A percentile compares a stretch with the other conserved stretches of the same genome.
Evolutionary conservation across 1,139 yeast species (phyloP).

Genomic region (Pneumocystis canis): DNA sequence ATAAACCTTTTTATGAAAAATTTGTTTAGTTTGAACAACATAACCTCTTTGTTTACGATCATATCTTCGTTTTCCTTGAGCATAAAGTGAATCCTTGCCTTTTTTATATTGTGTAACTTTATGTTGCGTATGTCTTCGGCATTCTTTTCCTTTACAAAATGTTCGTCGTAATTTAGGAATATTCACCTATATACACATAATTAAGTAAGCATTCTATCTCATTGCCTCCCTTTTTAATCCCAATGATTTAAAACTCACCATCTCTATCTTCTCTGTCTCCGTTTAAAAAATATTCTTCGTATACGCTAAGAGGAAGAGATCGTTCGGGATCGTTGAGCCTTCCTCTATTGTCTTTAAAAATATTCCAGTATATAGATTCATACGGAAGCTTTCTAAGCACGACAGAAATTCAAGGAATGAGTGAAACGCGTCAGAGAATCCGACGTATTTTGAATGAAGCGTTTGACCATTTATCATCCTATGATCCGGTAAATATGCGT

Average conservation of each 20-base stretch:
- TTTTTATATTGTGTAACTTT: constrained; percentile 97
- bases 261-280: too few species aligned
- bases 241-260: too few species aligned
- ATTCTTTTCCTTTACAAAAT: constrained; percentile 98
- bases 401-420: too few species aligned
- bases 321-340: too few species aligned
- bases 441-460: neutral
- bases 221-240: too few species aligned
- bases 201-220: too few species aligned
- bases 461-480: neutral
- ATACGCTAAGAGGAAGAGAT: too few species aligned
- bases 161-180: constrained; percentile 99
- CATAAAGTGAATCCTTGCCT: constrained; percentile 2
- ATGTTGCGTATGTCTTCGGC: constrained; percentile 99
- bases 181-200: constrained; percentile 53
- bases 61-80: constrained; percentile 99
- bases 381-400: too few species aligned
- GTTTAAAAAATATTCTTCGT: too few species aligned
- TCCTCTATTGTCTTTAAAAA: too few species aligned
- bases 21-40: constrained; percentile 99
- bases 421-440: neutral
- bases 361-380: too few species aligned
- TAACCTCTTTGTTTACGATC: constrained; percentile 99
- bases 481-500: neutral
- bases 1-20: constrained; percentile 92